These are phyloP conservation scores for Triangularia verruculosa DNA, from an alignment of 2,329 filamentous ascomycete species.

Conservation along the genomic window DNA sequence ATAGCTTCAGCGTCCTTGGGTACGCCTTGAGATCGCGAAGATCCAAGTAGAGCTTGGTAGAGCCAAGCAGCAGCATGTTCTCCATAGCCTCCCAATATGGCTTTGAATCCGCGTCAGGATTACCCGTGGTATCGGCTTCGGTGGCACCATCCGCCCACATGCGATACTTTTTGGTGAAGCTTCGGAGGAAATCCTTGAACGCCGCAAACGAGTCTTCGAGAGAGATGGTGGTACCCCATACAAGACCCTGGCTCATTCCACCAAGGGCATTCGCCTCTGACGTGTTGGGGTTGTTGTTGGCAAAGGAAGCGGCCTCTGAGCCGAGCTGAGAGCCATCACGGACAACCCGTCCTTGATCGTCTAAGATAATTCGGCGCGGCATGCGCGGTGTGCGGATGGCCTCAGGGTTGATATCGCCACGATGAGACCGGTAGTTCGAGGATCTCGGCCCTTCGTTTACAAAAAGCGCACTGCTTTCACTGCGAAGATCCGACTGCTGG, in stretches of 20 bases:
- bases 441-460: constrained; percentile 59
- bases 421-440: constrained; percentile 57
- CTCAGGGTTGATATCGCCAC: constrained; percentile 86
- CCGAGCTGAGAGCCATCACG: constrained; percentile 49
- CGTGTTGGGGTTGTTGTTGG: constrained; percentile 71
- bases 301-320: constrained; percentile 60
- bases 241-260: constrained; percentile 75
- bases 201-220: constrained; percentile 82
- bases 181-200: constrained; percentile 89
- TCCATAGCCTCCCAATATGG: constrained; percentile 84
- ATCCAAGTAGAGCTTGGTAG: constrained; percentile 82
- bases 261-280: constrained; percentile 89
- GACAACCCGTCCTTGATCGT: constrained; percentile 57
- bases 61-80: constrained; percentile 84
- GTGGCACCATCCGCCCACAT: constrained; percentile 85
- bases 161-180: constrained; percentile 91
- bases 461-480: constrained; percentile 84
- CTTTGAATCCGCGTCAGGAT: constrained; percentile 71
- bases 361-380: constrained; percentile 55
- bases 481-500: constrained; percentile 68
- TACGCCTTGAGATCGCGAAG: constrained; percentile 87
- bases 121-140: constrained; percentile 66
- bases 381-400: constrained; percentile 54
- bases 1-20: constrained; percentile 86
- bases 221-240: constrained; percentile 97